Base-by-base conservation (phyloP, 148 eudicot genomes). In the Rhododendron williamsianum region DNA sequence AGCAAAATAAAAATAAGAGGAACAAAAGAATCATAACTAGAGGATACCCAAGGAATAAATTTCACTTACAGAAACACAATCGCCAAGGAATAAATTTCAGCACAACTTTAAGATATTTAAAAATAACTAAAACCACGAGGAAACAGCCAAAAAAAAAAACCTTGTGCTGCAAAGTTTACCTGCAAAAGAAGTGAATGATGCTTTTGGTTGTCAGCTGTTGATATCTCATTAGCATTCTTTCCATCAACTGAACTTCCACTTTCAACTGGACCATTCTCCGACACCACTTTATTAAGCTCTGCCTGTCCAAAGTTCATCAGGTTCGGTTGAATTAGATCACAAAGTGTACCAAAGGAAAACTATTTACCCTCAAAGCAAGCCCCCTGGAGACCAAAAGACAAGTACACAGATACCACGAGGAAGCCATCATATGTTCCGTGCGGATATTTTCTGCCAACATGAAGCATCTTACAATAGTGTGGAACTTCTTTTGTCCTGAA, bases 171-270 rank as follows among this genome's bases (percentile, higher is more conserved):
- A 72, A 49, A 27, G 46, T 73, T 38, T 85, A 97, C 99, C 94
- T 94, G 93, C 87, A 97, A 91, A 90, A 97, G 94, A 86, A 97
- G 92, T 6, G 99, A 82, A 89, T 97, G 99, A 78, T 95, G 99
- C 86, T 92, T 95, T 86, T 90, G 90, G 81, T 84, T 82, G 84
- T 81, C 92, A 36, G 87, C 52, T 82, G 87, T 88, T 45, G 88
- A 84, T 72, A 45, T 84, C 73, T 82, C 88, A 30, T 63, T 82
- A 73, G 89, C 76, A 30, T 83, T 91, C 82, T 88, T 86, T 43
- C 86, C 87, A 41, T 89, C 93, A 58, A 80, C 85, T 82, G 88
- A 86, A 85, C 69, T 76, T 81, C 90, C 91, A 89, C 84, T 78
- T 82, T 87, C 93, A 69, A 49, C 88, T n/a, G 93, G 86, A 74